phyloP scores from a whole-genome alignment of 2,329 filamentous ascomycete genomes.

The Fusarium succisae region DNA sequence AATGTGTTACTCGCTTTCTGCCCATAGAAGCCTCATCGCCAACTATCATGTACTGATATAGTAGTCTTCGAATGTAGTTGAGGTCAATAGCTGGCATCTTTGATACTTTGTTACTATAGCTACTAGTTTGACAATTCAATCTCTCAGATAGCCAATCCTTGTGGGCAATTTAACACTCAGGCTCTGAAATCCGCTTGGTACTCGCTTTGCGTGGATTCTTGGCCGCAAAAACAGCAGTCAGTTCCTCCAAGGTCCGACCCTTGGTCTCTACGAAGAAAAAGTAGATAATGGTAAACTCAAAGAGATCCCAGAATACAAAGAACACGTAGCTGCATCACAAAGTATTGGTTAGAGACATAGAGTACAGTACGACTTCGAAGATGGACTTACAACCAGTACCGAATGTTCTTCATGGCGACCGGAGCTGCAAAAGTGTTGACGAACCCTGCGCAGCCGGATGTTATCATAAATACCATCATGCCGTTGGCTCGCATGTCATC shows the following conservation, averaged over 20 bases:
- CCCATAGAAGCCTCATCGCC: too few relatives aligned
- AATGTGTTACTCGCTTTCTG: too few relatives aligned
- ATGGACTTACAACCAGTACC: background rate
- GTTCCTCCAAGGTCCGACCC: background rate
- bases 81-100: too few relatives aligned
- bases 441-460: background rate
- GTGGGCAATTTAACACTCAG: background rate
- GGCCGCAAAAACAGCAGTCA: background rate
- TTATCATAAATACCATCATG: background rate
- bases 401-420: background rate
- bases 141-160: fast-evolving
- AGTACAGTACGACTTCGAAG: fast-evolving
- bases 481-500: background rate
- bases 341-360: fast-evolving
- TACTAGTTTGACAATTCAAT: background rate
- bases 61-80: too few relatives aligned
- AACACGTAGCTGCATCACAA: background rate
- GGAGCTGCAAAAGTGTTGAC: background rate
- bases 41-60: too few relatives aligned
- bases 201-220: background rate
- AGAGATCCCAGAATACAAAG: background rate
- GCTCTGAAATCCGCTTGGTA: background rate
- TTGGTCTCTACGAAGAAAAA: background rate
- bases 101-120: background rate
- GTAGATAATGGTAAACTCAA: background rate